These are phyloP conservation scores for Pichia paraexigua DNA, from an alignment of 805 yeast species.

Conservation along the genomic window DNA sequence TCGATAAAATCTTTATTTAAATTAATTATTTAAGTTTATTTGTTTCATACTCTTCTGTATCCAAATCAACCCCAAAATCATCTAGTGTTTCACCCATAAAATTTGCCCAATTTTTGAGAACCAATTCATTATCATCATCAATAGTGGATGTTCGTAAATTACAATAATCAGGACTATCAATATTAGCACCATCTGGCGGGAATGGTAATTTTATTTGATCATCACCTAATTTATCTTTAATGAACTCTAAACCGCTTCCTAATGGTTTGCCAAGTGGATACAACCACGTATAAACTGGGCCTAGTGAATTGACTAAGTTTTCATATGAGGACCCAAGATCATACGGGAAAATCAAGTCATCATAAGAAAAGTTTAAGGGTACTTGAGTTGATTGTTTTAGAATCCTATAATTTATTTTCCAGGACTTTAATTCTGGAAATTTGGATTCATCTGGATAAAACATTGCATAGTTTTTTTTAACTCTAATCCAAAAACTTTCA, in stretches of 20 bases:
- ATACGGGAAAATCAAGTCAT: conserved; percentile 77
- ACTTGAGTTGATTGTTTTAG: conserved; percentile 14
- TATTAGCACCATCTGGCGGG: conserved; percentile 81
- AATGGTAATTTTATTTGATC: conserved; percentile 70
- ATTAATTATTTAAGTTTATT: conserved; percentile 3
- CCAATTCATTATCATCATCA: conserved; percentile 14
- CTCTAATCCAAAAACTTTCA: conserved; percentile 44
- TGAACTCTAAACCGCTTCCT: conserved; percentile 53
- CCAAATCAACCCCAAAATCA: conserved; percentile 84
- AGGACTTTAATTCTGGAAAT: conserved; percentile 40
- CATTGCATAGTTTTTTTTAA: conserved; percentile 35
- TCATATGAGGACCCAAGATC: conserved; percentile 50
- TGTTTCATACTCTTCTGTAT: conserved; percentile 36
- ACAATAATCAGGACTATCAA: conserved; percentile 5
- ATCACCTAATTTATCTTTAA: conserved; percentile 46
- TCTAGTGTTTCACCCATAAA: conserved; percentile 74
- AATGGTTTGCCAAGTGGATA: conserved; percentile 62
- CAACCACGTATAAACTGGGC: conserved; percentile 59
- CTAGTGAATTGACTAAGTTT: conserved; percentile 49
- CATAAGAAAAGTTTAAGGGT: conserved; percentile 39
- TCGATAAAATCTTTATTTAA: neutral
- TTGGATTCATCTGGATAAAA: conserved; percentile 26
- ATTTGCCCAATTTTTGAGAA: conserved; percentile 47
- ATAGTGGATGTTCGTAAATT: neutral
- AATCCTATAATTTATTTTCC: conserved; percentile 30